Base-by-base conservation (phyloP, 1,284 basidiomycete species). In the Boletus coffeatus region DNA sequence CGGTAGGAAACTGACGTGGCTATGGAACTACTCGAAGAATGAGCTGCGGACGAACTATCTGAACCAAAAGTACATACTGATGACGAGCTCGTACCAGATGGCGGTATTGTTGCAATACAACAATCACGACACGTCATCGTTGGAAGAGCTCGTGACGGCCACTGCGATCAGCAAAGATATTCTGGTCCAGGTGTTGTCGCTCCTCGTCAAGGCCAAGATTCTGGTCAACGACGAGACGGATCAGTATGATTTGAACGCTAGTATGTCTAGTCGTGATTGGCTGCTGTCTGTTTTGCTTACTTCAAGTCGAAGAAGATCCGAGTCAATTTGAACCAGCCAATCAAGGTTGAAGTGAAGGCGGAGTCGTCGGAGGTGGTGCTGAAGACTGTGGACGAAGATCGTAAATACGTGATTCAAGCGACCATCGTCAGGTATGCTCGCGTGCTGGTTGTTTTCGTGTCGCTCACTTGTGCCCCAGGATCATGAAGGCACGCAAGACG, bases 291-390 rank as follows among this genome's bases (percentile, higher is more conserved):
- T 13, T 43, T 18, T 52, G 37, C 64, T 67, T 21, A 68, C 18
- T 98, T 96, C 87, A 98, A 96, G 79, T 94, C 92, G 18, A 98
- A 98, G 84, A 98, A 98, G 83, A 94, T 96, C 66, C 87, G 93
- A 65, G 92, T 99, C 61, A 93, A 94, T 70, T 81, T 99, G 62
- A 98, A 99, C 76, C 84, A 90, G 73, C 93, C 95, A 0, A 92
- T 99, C 77, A 96, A 95, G 80, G 87, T 94, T 1, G 96, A 98
- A 76, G 89, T 93, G 64, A 97, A 96, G 82, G 88, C 90, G 4
- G 97, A 99, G 76, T 86, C 89, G 8, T 85, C 84, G 7, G 95
- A 98, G 66, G 94, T 98, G 1, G 94, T 98, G 1, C 81, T 96
- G 70, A 96, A 96, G 82, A 92, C 91, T 32, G 96, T 99, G 9